Evolutionary conservation across 768 basidiomycete genomes (phyloP).

Genomic region (Termitomyces sp.): DNA sequence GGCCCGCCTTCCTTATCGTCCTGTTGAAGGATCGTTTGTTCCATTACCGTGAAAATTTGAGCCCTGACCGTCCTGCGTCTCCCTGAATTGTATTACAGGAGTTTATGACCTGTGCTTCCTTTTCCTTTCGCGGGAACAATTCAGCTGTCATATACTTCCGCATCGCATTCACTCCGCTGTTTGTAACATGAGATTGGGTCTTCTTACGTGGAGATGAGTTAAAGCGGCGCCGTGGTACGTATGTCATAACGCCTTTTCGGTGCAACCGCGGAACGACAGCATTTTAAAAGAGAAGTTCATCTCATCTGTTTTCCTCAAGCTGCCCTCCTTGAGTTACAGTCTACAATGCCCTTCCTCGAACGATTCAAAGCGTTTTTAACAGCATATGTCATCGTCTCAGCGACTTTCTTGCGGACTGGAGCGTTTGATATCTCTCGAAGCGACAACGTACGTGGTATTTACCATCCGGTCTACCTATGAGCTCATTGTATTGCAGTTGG

Average conservation of each 20-base stretch:
- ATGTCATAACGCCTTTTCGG: background rate
- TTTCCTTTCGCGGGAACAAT: slow-evolving; percentile 6
- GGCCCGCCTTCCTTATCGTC: slow-evolving; percentile 3
- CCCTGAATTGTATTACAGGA: background rate
- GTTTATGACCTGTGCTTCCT: background rate
- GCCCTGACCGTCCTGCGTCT: background rate
- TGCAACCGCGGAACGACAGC: background rate
- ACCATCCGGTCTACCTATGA: background rate
- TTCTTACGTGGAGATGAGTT: background rate
- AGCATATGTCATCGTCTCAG: slow-evolving; percentile 3
- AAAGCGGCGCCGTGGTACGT: background rate
- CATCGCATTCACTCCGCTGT: background rate
- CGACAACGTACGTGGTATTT: slow-evolving; percentile 27
- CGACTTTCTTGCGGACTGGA: slow-evolving; percentile 1
- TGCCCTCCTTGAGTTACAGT: background rate
- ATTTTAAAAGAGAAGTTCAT: slow-evolving; percentile 4
- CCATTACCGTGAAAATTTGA: background rate
- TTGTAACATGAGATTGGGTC: background rate
- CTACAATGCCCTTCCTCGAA: slow-evolving; percentile 6
- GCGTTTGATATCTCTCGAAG: slow-evolving; percentile 28
- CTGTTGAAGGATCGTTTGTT: background rate
- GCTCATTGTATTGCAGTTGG: slow-evolving; percentile 33
- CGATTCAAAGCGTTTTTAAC: background rate
- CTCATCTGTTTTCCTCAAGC: background rate
- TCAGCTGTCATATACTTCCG: background rate